Evolutionary conservation across 768 basidiomycete genomes (phyloP), one percentile per base, ranked within the genome.

Genomic region (Lactifluus piperatus): DNA sequence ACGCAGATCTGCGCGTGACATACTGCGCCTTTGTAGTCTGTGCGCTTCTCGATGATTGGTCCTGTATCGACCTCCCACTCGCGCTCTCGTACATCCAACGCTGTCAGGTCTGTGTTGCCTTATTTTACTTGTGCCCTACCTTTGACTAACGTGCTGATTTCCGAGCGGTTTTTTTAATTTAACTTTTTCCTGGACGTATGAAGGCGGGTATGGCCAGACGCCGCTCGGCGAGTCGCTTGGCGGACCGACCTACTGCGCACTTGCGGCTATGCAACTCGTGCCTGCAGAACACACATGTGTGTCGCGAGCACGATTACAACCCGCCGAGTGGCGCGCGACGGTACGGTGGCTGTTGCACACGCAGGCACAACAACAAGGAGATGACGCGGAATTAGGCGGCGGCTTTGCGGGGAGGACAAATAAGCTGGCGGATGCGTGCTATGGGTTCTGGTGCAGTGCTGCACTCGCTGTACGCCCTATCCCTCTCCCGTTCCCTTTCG

Each of bases 371-470:
- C 20, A 9, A 4, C 10, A 10, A 30, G 20, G 7, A 3, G 3
- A 20, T 14, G 37, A 7, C 5, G 16, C n/a, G n/a, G n/a, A 11
- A 47, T 60, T 66, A 0, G 76, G 76, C 0, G 92, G 92, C 0
- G 95, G 95, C 0, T 97, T 93, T 68, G 76, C 86, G 64, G 95
- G 95, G 2, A 79, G 95, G 24, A 92, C 92, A 1, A 85, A 83
- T 58, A 99, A 99, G 73, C 76, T 79, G 4, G 81, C 87, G 5
- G 95, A 98, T 63, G 90, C 93, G 3, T 99, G 95, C 70, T 99
- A 99, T 71, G 91, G 89, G 63, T 98, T 97, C 71, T 99, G 95
- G 95, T 88, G 87, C 65, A 86, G 90, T 3, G 94, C 85, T 8
- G 78, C 90, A 0, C 71, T 97, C 10, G 72, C 80, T 68, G 94